A percentile compares a stretch with the other conserved stretches of the same genome.
These are phyloP conservation scores for Mrakia frigida DNA, from an alignment of 768 basidiomycete genomes.

Conservation along the genomic window DNA sequence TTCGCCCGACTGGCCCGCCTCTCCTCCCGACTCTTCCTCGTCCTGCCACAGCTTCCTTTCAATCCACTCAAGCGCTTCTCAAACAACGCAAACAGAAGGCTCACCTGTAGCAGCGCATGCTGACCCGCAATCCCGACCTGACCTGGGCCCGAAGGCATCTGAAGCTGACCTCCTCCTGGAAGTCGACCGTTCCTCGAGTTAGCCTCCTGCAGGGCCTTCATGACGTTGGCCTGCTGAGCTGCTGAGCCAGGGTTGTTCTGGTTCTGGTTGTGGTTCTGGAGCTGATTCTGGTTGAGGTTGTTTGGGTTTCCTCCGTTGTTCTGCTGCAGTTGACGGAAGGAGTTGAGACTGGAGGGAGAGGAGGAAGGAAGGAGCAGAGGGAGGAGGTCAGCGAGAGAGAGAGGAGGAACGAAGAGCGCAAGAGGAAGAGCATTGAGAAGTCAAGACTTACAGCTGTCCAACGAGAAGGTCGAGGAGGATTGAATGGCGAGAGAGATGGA, in stretches of 20 bases:
- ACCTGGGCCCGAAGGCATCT: constrained; percentile 5
- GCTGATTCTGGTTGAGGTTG: too few relatives aligned
- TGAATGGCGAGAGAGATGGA: background rate
- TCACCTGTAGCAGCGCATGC: constrained; percentile 6
- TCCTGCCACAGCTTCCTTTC: background rate
- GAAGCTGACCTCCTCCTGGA: constrained; percentile 12
- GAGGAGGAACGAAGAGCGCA: background rate
- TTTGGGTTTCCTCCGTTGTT: background rate
- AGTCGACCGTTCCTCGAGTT: background rate
- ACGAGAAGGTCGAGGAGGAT: background rate
- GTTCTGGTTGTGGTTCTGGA: too few relatives aligned
- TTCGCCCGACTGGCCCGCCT: background rate
- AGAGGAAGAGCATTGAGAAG: background rate
- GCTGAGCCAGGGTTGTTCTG: background rate
- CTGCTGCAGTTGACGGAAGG: constrained; percentile 1
- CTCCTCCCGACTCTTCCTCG: background rate
- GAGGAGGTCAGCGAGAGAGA: background rate
- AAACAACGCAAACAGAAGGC: background rate
- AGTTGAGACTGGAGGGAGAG: background rate
- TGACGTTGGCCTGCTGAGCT: constrained; percentile 1
- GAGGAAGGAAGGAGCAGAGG: background rate
- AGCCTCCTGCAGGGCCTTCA: background rate
- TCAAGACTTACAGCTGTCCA: background rate
- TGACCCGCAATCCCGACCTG: background rate
- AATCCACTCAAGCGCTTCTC: background rate